Base-by-base conservation (phyloP, 306 rosid genomes). In the Glycine latifolia region DNA sequence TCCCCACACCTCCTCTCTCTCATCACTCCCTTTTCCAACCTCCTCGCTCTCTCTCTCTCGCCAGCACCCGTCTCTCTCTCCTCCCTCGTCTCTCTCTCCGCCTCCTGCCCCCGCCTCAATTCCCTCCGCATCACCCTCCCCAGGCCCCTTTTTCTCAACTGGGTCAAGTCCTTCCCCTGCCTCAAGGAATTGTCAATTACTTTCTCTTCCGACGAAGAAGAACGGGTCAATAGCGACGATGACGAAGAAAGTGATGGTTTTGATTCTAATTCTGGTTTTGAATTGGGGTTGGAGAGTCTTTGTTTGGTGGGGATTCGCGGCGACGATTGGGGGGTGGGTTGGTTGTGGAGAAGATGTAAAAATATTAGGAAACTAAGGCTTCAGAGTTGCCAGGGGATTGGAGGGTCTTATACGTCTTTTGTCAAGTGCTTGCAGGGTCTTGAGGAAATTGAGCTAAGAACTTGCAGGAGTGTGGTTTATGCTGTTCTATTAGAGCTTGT, bases 381-480 rank as follows among this genome's bases (percentile, higher is more conserved):
- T 3, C 80, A 81, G 16, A 76, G 85, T 68, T 95, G 99, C 55
- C 94, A 91, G 67, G 92, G 97, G 8, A 74, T 93, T 53, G 98
- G 95, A 71, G 92, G 89, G 41, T 87, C 97, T 4, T 88, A 86
- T 54, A 86, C 90, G 1, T 88, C 87, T 2, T 95, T 95, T 49
- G 78, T 60, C 8, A 83, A 65, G 50, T 95, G 96, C 82, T 80
- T 95, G 77, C 79, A 82, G 55, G 78, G 76, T 16, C 79, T 95
- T 43, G 26, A 79, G 66, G 88, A 89, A 67, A 84, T 95, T 73
- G 98, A 95, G 85, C 88, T 95, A 14, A 77, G 91, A 76, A 93
- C 94, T 61, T 93, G 99, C 56, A 91, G 99, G 81, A 91, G 84
- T n/a, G 85, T 93, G 17, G 88, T 91, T 54, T 95, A 95, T 55